Base-by-base conservation (phyloP, 129 eudicot genomes). In the Flaveria brownii region DNA sequence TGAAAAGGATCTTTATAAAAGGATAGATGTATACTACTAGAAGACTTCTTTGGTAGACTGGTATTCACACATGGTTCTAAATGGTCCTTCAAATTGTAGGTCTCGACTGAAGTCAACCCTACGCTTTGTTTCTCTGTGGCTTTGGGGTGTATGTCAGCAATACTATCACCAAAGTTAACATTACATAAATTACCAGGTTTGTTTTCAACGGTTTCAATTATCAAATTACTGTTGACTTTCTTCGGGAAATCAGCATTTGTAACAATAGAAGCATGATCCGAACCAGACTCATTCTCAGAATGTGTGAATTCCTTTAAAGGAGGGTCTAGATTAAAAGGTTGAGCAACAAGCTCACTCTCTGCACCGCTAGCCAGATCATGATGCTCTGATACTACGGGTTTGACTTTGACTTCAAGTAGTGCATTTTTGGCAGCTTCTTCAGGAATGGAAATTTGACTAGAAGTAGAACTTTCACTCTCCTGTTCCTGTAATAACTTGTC, bases 391-490 rank as follows among this genome's bases (percentile, higher is more conserved):
- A 77, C 82, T 77, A 43, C 62, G 47, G 87, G 77, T 43, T 73
- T 73, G 63, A 73, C 79, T 71, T 85, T 87, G 68, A 76, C 85
- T 79, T 89, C 90, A 68, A 28, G 54, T 62, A 41, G 82, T 73
- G 83, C 88, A 45, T 77, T 56, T 72, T 87, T 86, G 18, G 84
- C 67, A 14, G 56, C 80, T 82, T 80, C 84, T 49, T 52, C 71
- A 22, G 50, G 45, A 76, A 79, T 36, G 64, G 56, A 63, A 62
- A 20, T 61, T 61, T 61, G 68, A 83, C 92, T 90, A 41, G 97
- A 93, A 76, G 90, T 86, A 42, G 97, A 93, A 72, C 96, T 85
- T 85, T 93, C 97, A 75, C 92, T 93, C 84, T 93, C 97, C 73
- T 83, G 87, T 52, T 93, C 97, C 79, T 81, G 87, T 52, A 93